Base-by-base conservation (phyloP, 495 filamentous ascomycete species). In the Xylaria castorea region DNA sequence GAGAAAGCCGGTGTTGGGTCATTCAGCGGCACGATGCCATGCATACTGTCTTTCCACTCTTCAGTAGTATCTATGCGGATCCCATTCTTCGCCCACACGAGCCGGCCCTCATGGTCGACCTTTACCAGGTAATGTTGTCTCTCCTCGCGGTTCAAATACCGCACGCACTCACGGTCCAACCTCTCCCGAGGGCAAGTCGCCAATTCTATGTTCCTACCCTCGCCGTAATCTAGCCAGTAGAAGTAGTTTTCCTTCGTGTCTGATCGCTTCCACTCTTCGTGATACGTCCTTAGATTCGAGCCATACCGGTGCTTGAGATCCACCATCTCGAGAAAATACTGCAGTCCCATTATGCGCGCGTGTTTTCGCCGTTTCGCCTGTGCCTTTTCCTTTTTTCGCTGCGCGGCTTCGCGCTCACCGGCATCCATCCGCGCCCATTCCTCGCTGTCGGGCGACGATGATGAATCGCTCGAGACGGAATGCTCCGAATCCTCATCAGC, bases 261-360 rank as follows among this genome's bases (percentile, higher is more conserved):
- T 3, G 87, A 83, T 68, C 87, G 87, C 79, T 94, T 93, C 95
- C 95, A 98, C 69, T 91, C 89, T 48, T 87, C 85, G 78, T 98
- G 95, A 75, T 98, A 98, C 16, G 88, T 86, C n/a, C 91, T 86
- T 44, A 97, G 81, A 75, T 97, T 96, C 38, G 88, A 89, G 1
- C 95, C 95, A 79, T 97, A 95, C 3, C 95, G 89, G 76, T 98
- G 95, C 80, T 97, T 94, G 7, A 87, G 80, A 76, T 97, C 94
- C 20, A 97, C 93, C 92, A 98, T 95, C 78, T 98, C 95, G 5
- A 98, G 84, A 73, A 97, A 97, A 78, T 97, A 98, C 72, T 91
- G 91, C 42, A 97, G 80, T 64, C 93, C 94, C 93, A 98, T 95
- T 74, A 88, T 89, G 79, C 91, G 93, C 1, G 93, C 89, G 2